These are phyloP conservation scores for Metschnikowia kofuensis DNA, from an alignment of 805 yeast genomes.

Conservation along the genomic window DNA sequence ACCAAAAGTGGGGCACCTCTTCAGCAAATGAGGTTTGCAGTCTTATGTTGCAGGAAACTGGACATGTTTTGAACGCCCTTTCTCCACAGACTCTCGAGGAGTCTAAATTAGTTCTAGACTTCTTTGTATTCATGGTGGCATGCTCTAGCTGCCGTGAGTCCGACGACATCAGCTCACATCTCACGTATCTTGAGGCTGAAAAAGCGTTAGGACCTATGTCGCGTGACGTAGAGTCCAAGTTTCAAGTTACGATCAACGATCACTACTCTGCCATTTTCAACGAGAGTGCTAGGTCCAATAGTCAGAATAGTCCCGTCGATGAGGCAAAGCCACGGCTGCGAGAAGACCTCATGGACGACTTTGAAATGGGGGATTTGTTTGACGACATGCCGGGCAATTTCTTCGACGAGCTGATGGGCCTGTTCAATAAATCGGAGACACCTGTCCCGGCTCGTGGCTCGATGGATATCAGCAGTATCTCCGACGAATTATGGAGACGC, in stretches of 20 bases:
- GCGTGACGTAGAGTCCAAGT: background rate
- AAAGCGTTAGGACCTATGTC: background rate
- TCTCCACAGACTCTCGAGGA: constrained; percentile 9
- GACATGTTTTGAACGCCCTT: constrained; percentile 1
- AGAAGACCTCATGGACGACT: constrained; percentile 14
- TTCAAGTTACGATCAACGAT: constrained; percentile 10
- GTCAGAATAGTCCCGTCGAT: background rate
- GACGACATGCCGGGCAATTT: constrained; percentile 17
- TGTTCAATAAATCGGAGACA: constrained; percentile 2
- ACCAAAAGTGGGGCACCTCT: background rate
- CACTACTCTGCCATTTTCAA: constrained; percentile 17
- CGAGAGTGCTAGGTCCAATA: constrained; percentile 3
- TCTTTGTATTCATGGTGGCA: constrained; percentile 8
- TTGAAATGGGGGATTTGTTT: constrained; percentile 20
- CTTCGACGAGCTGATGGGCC: constrained; percentile 12
- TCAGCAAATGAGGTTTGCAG: constrained; percentile 2
- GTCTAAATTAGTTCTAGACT: constrained; percentile 11
- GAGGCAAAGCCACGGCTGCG: constrained; percentile 6
- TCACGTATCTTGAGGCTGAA: background rate
- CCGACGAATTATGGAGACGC: background rate
- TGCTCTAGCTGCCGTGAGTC: constrained; percentile 2
- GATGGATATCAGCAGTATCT: background rate
- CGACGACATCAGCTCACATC: constrained; percentile 1
- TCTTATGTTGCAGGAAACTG: constrained; percentile 9
- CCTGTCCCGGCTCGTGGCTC: background rate